Evolutionary conservation across 164 flowering plant species (phyloP).

Genomic region (Magnolia changhungtana): DNA sequence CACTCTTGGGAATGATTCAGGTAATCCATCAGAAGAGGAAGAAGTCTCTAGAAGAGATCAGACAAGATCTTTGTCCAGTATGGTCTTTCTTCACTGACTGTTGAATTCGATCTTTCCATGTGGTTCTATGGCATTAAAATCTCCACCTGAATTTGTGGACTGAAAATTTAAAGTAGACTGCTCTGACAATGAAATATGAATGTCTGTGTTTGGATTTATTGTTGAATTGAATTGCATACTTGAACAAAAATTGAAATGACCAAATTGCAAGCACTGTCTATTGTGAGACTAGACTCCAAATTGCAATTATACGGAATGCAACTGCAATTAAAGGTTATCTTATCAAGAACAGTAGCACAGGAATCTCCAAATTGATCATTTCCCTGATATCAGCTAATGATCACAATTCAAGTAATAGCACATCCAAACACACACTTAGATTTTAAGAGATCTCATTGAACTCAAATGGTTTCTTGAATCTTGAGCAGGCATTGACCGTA

Average conservation of each 20-base stretch:
- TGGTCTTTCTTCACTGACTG: conserved; percentile 1
- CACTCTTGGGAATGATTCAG: conserved; percentile 31
- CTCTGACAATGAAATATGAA: neutral
- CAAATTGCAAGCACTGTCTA: neutral
- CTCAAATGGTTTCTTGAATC: neutral
- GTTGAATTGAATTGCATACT: neutral
- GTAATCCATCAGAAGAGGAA: conserved; percentile 97
- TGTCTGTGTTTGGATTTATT: neutral
- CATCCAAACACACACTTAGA: too few relatives aligned
- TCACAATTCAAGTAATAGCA: too few relatives aligned
- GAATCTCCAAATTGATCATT: too few relatives aligned
- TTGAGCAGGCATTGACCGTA: conserved; percentile 69
- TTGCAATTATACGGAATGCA: neutral
- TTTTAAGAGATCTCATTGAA: too few relatives aligned
- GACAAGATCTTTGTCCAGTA: conserved; percentile 98
- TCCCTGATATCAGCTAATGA: too few relatives aligned
- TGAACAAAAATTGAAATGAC: neutral
- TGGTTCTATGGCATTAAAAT: too few relatives aligned
- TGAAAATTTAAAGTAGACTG: neutral
- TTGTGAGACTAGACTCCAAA: neutral
- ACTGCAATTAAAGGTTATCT: neutral
- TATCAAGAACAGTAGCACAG: too few relatives aligned
- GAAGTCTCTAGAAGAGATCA: conserved; percentile 86
- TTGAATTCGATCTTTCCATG: too few relatives aligned
- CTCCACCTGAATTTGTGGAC: neutral